Conservation (phyloP, 2,329 filamentous ascomycete genomes). For the Penicillium sp. region DNA sequence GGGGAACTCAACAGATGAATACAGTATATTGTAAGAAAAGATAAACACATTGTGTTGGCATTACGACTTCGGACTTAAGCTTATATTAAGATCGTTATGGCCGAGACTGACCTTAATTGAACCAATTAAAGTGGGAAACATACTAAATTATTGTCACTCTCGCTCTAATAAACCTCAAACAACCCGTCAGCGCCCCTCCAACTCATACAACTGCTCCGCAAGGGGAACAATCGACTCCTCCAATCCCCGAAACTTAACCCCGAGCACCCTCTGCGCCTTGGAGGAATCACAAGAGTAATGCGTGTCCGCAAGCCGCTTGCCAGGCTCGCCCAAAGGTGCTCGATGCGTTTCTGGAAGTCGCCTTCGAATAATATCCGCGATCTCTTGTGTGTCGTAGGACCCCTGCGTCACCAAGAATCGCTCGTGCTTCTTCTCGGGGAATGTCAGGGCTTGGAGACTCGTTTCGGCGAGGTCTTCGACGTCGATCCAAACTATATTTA, state of each 20-base stretch:
- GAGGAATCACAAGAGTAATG: constrained; percentile 52
- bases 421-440: constrained; percentile 16
- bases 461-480: constrained; percentile 24
- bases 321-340: constrained; percentile 27
- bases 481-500: constrained; percentile 23
- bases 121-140: background rate
- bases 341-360: constrained; percentile 15
- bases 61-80: background rate
- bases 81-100: background rate
- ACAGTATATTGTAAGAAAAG: too few relatives aligned
- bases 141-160: background rate
- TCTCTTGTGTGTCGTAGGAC: constrained; percentile 32
- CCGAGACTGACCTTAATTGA: background rate
- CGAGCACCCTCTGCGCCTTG: constrained; percentile 49
- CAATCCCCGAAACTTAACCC: constrained; percentile 37
- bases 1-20: too few relatives aligned
- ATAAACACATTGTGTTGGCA: too few relatives aligned
- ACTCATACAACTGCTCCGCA: constrained; percentile 23
- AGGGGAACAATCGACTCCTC: constrained; percentile 23
- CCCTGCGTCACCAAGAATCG: constrained; percentile 30
- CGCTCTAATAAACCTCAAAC: too few relatives aligned
- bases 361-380: constrained; percentile 29
- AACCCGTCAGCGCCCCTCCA: constrained; percentile 7
- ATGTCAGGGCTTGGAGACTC: constrained; percentile 18
- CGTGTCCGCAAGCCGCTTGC: constrained; percentile 23